These are phyloP conservation scores for Xenoacremonium recifei DNA, from an alignment of 2,329 filamentous ascomycete species.

Conservation along the genomic window DNA sequence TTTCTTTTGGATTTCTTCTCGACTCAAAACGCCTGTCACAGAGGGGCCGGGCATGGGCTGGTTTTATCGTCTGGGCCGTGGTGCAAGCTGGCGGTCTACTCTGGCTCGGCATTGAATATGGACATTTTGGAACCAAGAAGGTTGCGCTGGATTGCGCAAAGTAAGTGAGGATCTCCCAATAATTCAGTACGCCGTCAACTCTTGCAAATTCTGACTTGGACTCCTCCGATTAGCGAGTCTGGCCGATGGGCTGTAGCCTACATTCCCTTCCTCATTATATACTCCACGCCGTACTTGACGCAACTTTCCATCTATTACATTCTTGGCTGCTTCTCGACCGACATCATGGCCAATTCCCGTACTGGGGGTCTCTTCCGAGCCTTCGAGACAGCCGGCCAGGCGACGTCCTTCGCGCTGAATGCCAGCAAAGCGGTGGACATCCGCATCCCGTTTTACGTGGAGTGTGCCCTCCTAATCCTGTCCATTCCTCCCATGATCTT, in stretches of 20 bases:
- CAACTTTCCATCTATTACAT: constrained; percentile 34
- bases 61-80: constrained; percentile 8
- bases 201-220: too few relatives aligned
- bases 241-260: constrained; percentile 9
- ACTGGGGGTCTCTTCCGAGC: constrained; percentile 28
- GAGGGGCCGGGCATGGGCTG: constrained; percentile 3
- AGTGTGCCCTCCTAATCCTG: constrained; percentile 3
- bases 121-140: constrained; percentile 4
- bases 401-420: constrained; percentile 29
- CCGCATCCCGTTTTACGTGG: constrained; percentile 7
- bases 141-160: constrained; percentile 6
- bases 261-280: constrained; percentile 9
- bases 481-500: constrained; percentile 9
- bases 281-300: constrained; percentile 8
- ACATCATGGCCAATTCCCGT: constrained; percentile 29
- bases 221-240: too few relatives aligned
- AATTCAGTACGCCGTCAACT: too few relatives aligned
- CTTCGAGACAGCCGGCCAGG: constrained; percentile 28
- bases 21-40: constrained; percentile 6
- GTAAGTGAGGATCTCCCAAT: too few relatives aligned
- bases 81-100: constrained; percentile 8
- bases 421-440: constrained; percentile 14
- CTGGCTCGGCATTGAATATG: constrained; percentile 10
- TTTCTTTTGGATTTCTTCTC: constrained; percentile 6
- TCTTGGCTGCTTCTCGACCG: constrained; percentile 33